Evolutionary conservation across 495 filamentous ascomycete species (phyloP), one percentile per base, ranked within the genome.

Genomic region (Neurospora sp.): DNA sequence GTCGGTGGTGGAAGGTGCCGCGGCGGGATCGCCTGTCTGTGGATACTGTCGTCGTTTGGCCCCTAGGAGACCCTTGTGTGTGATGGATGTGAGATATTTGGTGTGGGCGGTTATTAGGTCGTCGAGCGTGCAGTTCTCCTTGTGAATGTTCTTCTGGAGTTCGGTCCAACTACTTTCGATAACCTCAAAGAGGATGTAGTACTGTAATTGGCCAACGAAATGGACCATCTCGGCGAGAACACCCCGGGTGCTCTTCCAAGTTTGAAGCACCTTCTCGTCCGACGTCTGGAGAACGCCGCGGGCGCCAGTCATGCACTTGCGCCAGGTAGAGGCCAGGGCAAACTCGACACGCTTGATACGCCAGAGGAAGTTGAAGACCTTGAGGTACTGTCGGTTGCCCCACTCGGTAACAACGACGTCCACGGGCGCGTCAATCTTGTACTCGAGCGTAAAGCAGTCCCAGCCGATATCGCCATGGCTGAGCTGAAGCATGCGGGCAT

Each of bases 281-380:
- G 92, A 88, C 27, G 89, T 91, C 66, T 90, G 90, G n/a, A 99
- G 89, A 0, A 98, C 94, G 31, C 95, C 94, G 73, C 96, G 86
- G 27, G 96, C 90, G 72, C 96, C 96, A 1, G 96, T 98, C 91
- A 97, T 98, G 83, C 91, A 96, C 74, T 94, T 93, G 70, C 94
- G 90, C 96, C 96, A 99, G 48, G 93, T 94, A 46, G 92, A 93
- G 23, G 89, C 87, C 0, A 99, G 88, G 0, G 92, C 93, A 80
- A 98, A 99, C 79, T 98, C 96, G 70, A 99, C 95, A 66, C 96
- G 91, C 82, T 99, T 99, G 76, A 98, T 90, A 72, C 96, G 92
- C 96, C 96, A 99, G 5, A 99, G 89, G 81, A 99, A 97, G 81
- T 99, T 99, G 89, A 99, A 99, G 38, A 98, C 92, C 78, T 98